These are phyloP conservation scores for Jacaranda copaia DNA, from an alignment of 257 asterid species.

Conservation along the genomic window DNA sequence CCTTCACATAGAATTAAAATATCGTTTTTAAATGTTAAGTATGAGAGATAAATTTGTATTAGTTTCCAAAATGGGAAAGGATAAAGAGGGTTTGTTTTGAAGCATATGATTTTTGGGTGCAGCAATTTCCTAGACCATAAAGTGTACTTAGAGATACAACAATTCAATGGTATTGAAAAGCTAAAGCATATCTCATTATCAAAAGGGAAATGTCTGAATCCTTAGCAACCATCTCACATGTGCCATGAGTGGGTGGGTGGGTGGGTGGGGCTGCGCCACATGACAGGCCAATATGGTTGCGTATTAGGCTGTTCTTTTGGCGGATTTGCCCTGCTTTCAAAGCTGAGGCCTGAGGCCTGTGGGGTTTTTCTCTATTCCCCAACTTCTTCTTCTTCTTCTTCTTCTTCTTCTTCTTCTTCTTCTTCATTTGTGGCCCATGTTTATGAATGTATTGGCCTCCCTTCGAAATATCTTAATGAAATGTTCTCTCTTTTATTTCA, in stretches of 20 bases:
- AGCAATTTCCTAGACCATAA: slow-evolving; percentile 12
- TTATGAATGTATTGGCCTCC: not conserved
- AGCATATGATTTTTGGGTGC: not conserved
- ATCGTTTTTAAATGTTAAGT: not conserved
- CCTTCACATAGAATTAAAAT: slow-evolving; percentile 17
- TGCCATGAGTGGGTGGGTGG: slow-evolving; percentile 48
- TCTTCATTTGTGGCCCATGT: not conserved
- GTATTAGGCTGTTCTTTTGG: slow-evolving; percentile 42
- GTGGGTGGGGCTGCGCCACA: slow-evolving; percentile 45
- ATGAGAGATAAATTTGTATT: too few relatives aligned
- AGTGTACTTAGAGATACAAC: not conserved
- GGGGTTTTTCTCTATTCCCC: slow-evolving; percentile 24
- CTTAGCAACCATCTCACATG: slow-evolving; percentile 44
- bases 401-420: not conserved
- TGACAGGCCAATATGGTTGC: slow-evolving; percentile 45
- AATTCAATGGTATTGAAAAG: slow-evolving; percentile 24
- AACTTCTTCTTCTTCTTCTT: not conserved
- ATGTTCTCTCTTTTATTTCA: too few relatives aligned
- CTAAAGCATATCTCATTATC: slow-evolving; percentile 30
- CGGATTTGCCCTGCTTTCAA: slow-evolving; percentile 37
- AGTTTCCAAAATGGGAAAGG: too few relatives aligned
- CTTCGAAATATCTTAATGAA: slow-evolving; percentile 3
- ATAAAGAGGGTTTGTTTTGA: not conserved
- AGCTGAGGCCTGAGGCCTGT: slow-evolving; percentile 4
- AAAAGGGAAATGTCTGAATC: slow-evolving; percentile 32